These are phyloP conservation scores for Eleusine coracana DNA, from an alignment of 176 grass and related monocot species.

Conservation along the genomic window DNA sequence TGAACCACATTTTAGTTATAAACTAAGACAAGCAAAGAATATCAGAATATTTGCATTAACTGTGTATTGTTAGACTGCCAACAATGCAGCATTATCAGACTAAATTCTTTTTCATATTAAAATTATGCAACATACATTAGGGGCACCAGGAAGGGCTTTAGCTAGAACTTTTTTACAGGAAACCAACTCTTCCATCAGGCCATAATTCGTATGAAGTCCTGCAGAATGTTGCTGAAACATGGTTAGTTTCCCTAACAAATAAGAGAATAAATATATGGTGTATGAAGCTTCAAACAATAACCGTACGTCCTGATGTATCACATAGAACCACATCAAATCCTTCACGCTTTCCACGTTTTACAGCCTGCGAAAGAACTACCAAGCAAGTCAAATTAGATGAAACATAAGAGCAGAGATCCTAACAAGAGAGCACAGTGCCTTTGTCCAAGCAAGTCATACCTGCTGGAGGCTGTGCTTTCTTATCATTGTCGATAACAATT, in stretches of 20 bases:
- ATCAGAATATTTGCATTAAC: constrained; percentile 4
- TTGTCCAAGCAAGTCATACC: constrained; percentile 45
- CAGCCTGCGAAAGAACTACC: constrained; percentile 98
- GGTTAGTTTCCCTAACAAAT: neutral
- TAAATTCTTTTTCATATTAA: constrained; percentile 6
- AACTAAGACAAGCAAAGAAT: neutral
- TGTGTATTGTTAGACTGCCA: neutral
- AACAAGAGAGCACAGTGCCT: constrained; percentile 20
- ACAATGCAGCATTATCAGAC: constrained; percentile 1
- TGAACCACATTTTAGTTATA: neutral
- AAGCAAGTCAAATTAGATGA: constrained; percentile 65
- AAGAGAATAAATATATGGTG: constrained; percentile 20
- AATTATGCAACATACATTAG: constrained; percentile 63
- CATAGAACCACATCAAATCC: constrained; percentile 87
- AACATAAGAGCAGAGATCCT: constrained; percentile 15
- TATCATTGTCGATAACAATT: constrained; percentile 73
- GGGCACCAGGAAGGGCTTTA: constrained; percentile 85
- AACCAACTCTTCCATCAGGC: constrained; percentile 93
- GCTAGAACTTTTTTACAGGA: constrained; percentile 83
- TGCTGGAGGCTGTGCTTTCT: constrained; percentile 79
- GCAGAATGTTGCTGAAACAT: constrained; percentile 2
- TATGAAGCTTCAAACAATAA: constrained; percentile 25
- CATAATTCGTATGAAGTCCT: constrained; percentile 99
- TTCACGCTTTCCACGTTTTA: constrained; percentile 83
- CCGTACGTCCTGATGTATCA: constrained; percentile 98